Conservation (phyloP, 2,329 filamentous ascomycete genomes). For the Cladophialophora exuberans region DNA sequence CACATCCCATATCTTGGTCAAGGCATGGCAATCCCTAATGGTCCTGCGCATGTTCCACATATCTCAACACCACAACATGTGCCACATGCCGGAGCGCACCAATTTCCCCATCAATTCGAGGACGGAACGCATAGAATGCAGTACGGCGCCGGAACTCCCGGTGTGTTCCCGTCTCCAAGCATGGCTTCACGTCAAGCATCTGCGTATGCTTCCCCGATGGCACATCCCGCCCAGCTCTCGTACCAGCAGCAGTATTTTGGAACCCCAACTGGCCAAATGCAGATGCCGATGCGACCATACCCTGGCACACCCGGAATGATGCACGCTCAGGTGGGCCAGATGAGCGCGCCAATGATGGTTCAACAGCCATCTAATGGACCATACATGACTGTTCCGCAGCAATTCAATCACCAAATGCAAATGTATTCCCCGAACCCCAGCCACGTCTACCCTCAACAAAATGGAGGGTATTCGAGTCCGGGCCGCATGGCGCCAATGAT, state of each 20-base stretch:
- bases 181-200: slow-evolving; percentile 68
- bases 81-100: slow-evolving; percentile 75
- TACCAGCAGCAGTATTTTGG: slow-evolving; percentile 74
- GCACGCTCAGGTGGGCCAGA: slow-evolving; percentile 69
- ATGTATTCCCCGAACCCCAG: slow-evolving; percentile 80
- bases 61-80: slow-evolving; percentile 75
- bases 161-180: slow-evolving; percentile 80
- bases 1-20: slow-evolving; percentile 82
- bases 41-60: slow-evolving; percentile 67
- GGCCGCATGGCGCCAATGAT: slow-evolving; percentile 87
- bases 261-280: slow-evolving; percentile 62
- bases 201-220: slow-evolving; percentile 70
- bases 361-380: slow-evolving; percentile 68
- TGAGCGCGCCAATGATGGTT: slow-evolving; percentile 83
- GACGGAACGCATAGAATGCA: slow-evolving; percentile 81
- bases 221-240: slow-evolving; percentile 69
- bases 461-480: slow-evolving; percentile 80
- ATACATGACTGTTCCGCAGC: slow-evolving; percentile 74
- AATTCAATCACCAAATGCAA: slow-evolving; percentile 71
- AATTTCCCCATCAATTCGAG: slow-evolving; percentile 74
- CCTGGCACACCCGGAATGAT: slow-evolving; percentile 75
- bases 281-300: slow-evolving; percentile 71
- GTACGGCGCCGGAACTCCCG: slow-evolving; percentile 78
- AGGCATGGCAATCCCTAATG: slow-evolving; percentile 79
- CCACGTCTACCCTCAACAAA: slow-evolving; percentile 65